Evolutionary conservation across 306 rosid genomes (phyloP).

Genomic region (Malus asiatica): DNA sequence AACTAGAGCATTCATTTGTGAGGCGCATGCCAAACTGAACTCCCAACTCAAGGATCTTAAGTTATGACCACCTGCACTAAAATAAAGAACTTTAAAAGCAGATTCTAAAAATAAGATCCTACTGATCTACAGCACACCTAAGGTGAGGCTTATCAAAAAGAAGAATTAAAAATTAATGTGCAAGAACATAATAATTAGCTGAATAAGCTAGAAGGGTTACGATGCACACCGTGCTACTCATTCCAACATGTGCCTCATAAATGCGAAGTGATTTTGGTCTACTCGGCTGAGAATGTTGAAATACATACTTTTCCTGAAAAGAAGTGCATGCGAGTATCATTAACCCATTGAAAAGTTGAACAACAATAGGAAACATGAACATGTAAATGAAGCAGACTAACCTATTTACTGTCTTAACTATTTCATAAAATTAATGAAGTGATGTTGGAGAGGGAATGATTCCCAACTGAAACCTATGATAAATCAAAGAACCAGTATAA

Average conservation of each 20-base stretch:
- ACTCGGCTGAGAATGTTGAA: conserved; percentile 81
- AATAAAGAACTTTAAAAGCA: background rate
- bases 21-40: background rate
- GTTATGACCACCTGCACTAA: background rate
- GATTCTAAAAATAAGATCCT: background rate
- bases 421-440: background rate
- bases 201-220: conserved; percentile 20
- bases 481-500: background rate
- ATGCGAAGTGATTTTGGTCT: conserved; percentile 89
- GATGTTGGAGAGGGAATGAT: too few species aligned
- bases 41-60: background rate
- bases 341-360: conserved; percentile 2
- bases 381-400: background rate
- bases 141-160: background rate
- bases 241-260: conserved; percentile 91
- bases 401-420: background rate
- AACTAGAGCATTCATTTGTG: background rate
- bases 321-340: conserved; percentile 12
- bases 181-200: conserved; percentile 12
- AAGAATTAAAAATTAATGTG: background rate
- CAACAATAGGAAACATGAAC: conserved; percentile 4
- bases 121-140: background rate
- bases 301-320: conserved; percentile 70
- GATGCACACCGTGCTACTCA: conserved; percentile 90
- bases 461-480: background rate